A percentile compares a stretch with the other conserved stretches of the same genome.
Conservation (phyloP, 1,284 basidiomycete genomes). For the Cutaneotrichosporon sp. region DNA sequence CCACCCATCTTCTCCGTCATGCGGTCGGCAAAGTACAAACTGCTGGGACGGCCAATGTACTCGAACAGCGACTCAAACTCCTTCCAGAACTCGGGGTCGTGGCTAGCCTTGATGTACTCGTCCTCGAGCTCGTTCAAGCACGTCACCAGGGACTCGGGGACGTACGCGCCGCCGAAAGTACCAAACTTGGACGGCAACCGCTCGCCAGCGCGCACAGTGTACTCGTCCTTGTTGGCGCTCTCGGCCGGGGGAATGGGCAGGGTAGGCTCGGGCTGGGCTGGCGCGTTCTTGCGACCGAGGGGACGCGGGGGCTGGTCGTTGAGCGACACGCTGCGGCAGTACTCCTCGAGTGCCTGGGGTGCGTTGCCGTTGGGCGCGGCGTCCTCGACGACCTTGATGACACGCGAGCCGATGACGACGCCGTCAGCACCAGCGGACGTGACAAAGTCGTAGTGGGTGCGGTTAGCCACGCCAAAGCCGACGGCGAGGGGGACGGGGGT, state of each 20-base stretch:
- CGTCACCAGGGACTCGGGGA: constrained; percentile 89
- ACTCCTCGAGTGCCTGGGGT: constrained; percentile 63
- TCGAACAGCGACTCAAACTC: constrained; percentile 85
- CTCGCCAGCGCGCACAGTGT: constrained; percentile 41
- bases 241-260: constrained; percentile 40
- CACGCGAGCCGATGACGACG: constrained; percentile 85
- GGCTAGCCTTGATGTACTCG: constrained; percentile 78
- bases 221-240: constrained; percentile 24
- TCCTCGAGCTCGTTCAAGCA: constrained; percentile 85
- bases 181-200: constrained; percentile 81
- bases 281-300: constrained; percentile 29
- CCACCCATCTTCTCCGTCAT: constrained; percentile 72
- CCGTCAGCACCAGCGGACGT: constrained; percentile 83
- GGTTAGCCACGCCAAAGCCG: constrained; percentile 93
- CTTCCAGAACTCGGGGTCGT: constrained; percentile 86
- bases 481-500: constrained; percentile 82
- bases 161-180: constrained; percentile 93
- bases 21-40: constrained; percentile 68
- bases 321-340: constrained; percentile 64
- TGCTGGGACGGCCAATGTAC: constrained; percentile 75
- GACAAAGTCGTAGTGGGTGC: constrained; percentile 82
- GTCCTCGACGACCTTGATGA: constrained; percentile 71
- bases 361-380: constrained; percentile 54
- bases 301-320: constrained; percentile 53
- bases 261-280: constrained; percentile 32